Percentiles rank a stretch among this genome's conserved stretches.
Conservation (phyloP, 441 rosid genomes). For the Erodium moschatum region DNA sequence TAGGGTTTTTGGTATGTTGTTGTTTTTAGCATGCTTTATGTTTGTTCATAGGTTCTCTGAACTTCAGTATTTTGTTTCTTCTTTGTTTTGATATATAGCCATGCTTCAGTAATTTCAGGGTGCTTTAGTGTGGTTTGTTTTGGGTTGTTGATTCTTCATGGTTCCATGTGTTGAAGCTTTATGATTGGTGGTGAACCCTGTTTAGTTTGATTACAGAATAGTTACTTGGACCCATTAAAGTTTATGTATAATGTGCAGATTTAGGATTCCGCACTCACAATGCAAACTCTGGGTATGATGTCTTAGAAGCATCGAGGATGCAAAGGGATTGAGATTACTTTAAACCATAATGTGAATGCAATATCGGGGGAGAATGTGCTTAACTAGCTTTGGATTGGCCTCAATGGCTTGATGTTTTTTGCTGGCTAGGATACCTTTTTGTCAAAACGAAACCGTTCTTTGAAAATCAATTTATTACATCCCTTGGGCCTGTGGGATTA, state of each 20-base stretch:
- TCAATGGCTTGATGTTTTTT: background rate
- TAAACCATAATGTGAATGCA: background rate
- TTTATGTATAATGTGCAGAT: background rate
- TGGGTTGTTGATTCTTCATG: no score
- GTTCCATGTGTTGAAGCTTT: background rate
- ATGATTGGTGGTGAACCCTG: background rate
- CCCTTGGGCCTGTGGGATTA: background rate
- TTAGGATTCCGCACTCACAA: background rate
- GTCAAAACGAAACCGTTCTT: background rate
- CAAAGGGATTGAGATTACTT: background rate
- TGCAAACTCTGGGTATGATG: background rate
- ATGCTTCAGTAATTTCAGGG: background rate
- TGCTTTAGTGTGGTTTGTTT: background rate
- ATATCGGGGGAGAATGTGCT: background rate
- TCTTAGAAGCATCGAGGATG: background rate
- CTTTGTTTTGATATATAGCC: background rate
- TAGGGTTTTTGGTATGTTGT: constrained; percentile 65
- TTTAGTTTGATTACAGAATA: background rate
- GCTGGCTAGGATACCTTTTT: background rate
- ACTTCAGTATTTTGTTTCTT: constrained; percentile 1
- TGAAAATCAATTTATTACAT: background rate
- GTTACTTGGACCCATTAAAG: background rate
- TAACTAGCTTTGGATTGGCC: background rate
- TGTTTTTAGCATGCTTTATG: constrained; percentile 11
- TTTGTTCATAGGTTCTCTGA: constrained; percentile 5